A percentile compares a stretch with the other conserved stretches of the same genome.
These are phyloP conservation scores for Lathyrus sativus DNA, from an alignment of 306 rosid genomes.

Conservation along the genomic window DNA sequence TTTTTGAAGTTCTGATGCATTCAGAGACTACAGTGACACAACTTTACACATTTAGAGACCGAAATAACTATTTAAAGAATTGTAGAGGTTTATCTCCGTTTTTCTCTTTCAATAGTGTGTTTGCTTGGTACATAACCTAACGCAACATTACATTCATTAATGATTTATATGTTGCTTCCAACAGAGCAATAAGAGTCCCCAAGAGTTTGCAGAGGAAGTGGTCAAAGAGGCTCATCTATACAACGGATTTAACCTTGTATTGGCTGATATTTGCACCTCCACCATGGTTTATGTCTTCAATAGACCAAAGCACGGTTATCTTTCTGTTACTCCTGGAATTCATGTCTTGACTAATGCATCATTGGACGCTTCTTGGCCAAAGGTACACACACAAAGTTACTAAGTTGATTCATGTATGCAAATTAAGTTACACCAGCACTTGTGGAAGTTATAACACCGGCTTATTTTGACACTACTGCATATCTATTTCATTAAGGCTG, in stretches of 20 bases:
- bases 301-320: conserved; percentile 50
- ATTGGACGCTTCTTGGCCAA: conserved; percentile 80
- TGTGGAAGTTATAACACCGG: background rate
- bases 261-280: conserved; percentile 60
- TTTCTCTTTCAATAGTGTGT: background rate
- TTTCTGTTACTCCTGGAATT: conserved; percentile 66
- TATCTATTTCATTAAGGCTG: conserved; percentile 52
- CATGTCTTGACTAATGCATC: conserved; percentile 80
- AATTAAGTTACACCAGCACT: too few species aligned
- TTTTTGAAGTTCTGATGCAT: too few species aligned
- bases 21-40: too few species aligned
- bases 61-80: too few species aligned
- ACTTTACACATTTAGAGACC: too few species aligned
- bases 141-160: background rate
- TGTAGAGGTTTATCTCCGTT: background rate
- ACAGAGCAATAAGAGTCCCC: conserved; percentile 67
- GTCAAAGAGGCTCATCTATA: conserved; percentile 59
- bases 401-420: conserved; percentile 2
- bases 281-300: conserved; percentile 77
- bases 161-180: background rate
- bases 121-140: background rate
- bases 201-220: conserved; percentile 65
- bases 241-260: conserved; percentile 77
- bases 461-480: background rate
- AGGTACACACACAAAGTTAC: conserved; percentile 52